Conservation (phyloP, 2,329 filamentous ascomycete species). For the Neopestalotiopsis rosae region DNA sequence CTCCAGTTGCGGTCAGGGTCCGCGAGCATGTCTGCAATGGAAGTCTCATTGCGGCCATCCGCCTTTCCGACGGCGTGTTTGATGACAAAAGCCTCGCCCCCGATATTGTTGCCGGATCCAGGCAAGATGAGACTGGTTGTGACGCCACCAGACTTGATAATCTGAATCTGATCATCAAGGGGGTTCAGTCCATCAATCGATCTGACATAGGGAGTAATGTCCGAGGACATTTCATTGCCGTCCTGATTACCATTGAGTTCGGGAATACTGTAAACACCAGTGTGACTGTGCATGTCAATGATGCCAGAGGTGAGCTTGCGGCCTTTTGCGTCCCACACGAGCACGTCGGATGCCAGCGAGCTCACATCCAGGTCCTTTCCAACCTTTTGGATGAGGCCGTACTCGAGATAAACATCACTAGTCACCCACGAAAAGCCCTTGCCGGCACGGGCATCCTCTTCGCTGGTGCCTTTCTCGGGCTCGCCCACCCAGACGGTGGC, state of each 20-base stretch:
- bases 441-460: slow-evolving; percentile 60
- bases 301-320: slow-evolving; percentile 69
- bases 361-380: slow-evolving; percentile 33
- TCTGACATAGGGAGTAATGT: slow-evolving; percentile 72
- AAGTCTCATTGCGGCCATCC: slow-evolving; percentile 67
- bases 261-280: slow-evolving; percentile 65
- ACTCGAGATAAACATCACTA: slow-evolving; percentile 65
- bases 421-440: slow-evolving; percentile 65
- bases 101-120: slow-evolving; percentile 75
- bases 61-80: slow-evolving; percentile 68
- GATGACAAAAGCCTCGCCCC: slow-evolving; percentile 71
- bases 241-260: slow-evolving; percentile 59
- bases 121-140: slow-evolving; percentile 71
- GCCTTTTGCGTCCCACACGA: slow-evolving; percentile 63
- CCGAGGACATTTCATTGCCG: slow-evolving; percentile 66
- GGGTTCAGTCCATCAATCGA: slow-evolving; percentile 70
- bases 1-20: slow-evolving; percentile 69
- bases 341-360: slow-evolving; percentile 50
- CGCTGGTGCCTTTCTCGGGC: slow-evolving; percentile 55
- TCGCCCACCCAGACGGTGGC: slow-evolving; percentile 72
- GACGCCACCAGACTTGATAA: slow-evolving; percentile 76
- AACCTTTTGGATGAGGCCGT: slow-evolving; percentile 65
- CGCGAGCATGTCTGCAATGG: slow-evolving; percentile 67
- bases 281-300: slow-evolving; percentile 75
- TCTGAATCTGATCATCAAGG: slow-evolving; percentile 67